Base-by-base conservation (phyloP, 805 yeast genomes). In the Novakomyces olei region DNA sequence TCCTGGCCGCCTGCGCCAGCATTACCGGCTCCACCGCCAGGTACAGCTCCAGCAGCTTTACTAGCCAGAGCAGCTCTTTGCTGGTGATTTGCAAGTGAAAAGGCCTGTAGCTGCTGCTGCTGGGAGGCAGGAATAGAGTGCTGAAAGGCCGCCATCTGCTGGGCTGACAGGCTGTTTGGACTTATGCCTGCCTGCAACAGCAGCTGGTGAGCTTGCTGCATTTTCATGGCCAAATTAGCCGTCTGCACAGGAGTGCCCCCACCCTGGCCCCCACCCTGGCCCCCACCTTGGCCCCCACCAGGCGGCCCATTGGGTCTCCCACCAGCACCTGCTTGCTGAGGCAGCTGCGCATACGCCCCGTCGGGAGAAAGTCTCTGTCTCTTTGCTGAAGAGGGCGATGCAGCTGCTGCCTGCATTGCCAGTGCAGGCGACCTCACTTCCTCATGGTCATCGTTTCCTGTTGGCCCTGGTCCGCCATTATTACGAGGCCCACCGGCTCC, bases 311-410 rank as follows among this genome's bases (percentile, higher is more conserved):
- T 9, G 41, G 39, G 26, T 39, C 46, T 29, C 40, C 46, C 15
- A 36, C 34, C 12, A 46, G 42, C n/a, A n/a, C n/a, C 28, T 12
- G 28, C 15, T 12, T 26, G 29, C 9, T 32, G 16, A 17, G 28
- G 29, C 20, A 40, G 41, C 14, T 41, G 47, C 10, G 37, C 35
- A 29, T 39, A 43, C 14, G 42, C 38, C 7, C 48, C 51, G 28
- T 49, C 54, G 2, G 54, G 54, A 14, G 52, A 45, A 14, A 49
- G 50, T 8, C 52, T 48, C 32, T 50, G 58, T 20, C 51, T 48
- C 31, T 50, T 49, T 14, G 53, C 45, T 2, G 50, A 54, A 22
- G 54, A 51, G 12, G 41, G 24, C 23, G 41, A 38, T 30, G 32
- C 42, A 16, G 42, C 43, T 27, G 43, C 44, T 31, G 45, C 38